Percentiles rank a stretch among this genome's conserved stretches.
These are phyloP conservation scores for Theobroma grandiflorum DNA, from an alignment of 441 rosid species.

Conservation along the genomic window DNA sequence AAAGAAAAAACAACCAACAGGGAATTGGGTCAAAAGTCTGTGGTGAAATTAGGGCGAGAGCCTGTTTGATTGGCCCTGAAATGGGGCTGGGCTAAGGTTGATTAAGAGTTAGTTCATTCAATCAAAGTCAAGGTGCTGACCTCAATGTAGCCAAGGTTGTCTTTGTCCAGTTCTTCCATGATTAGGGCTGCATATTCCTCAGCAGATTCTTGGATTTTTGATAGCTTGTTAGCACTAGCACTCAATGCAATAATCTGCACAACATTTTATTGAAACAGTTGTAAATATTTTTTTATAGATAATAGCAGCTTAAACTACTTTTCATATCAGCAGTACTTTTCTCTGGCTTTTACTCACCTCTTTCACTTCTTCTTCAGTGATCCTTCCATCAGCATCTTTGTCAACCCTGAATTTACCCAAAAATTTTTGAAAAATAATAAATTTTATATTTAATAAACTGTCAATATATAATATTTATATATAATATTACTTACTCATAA, in stretches of 20 bases:
- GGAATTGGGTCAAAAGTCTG: background rate
- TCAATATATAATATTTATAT: no score
- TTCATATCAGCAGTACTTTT: background rate
- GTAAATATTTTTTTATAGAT: background rate
- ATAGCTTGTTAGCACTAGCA: conserved; percentile 79
- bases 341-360: conserved; percentile 52
- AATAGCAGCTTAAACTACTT: background rate
- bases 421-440: no score
- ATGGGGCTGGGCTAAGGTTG: background rate
- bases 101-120: background rate
- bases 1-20: background rate
- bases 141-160: conserved; percentile 80
- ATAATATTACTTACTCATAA: no score
- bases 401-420: conserved; percentile 61
- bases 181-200: conserved; percentile 85
- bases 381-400: conserved; percentile 75
- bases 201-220: conserved; percentile 68
- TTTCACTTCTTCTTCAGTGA: conserved; percentile 70
- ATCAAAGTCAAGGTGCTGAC: conserved; percentile 35
- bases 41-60: background rate
- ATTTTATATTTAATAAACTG: no score
- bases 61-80: background rate
- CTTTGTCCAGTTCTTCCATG: conserved; percentile 83
- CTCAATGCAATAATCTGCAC: conserved; percentile 76
- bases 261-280: background rate